Conservation (phyloP, 1,284 basidiomycete species). For the Ustilago shanxiensis region DNA sequence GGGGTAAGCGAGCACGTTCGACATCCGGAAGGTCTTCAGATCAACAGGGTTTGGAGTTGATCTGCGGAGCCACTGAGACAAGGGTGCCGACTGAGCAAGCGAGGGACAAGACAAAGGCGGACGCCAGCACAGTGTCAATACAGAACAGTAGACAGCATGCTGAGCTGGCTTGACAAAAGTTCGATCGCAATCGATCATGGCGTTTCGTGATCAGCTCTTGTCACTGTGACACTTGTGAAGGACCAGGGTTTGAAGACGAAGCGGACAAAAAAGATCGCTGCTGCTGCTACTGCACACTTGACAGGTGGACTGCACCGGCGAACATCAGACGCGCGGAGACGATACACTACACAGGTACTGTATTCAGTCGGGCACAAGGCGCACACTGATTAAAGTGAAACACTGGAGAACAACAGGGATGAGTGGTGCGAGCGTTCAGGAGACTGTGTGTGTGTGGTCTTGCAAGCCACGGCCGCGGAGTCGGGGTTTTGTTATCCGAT, state of each 20-base stretch:
- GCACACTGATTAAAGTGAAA: background rate
- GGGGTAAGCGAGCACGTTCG: background rate
- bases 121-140: background rate
- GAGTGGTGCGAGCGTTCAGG: background rate
- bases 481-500: conserved; percentile 10
- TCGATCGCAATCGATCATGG: conserved; percentile 2
- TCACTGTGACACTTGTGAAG: background rate
- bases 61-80: background rate
- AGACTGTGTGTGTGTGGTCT: background rate
- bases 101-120: background rate
- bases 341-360: too few species aligned
- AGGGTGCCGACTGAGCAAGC: background rate
- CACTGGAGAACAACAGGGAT: background rate
- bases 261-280: background rate
- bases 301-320: background rate
- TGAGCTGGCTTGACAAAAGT: background rate
- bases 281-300: conserved; percentile 3
- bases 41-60: background rate
- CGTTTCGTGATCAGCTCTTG: background rate
- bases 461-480: conserved; percentile 19
- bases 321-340: background rate
- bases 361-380: background rate
- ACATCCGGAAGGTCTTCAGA: background rate
- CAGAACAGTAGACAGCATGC: too few species aligned
- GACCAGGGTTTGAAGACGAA: background rate